These are phyloP conservation scores for Imleria badia DNA, from an alignment of 768 basidiomycete genomes.

Conservation along the genomic window DNA sequence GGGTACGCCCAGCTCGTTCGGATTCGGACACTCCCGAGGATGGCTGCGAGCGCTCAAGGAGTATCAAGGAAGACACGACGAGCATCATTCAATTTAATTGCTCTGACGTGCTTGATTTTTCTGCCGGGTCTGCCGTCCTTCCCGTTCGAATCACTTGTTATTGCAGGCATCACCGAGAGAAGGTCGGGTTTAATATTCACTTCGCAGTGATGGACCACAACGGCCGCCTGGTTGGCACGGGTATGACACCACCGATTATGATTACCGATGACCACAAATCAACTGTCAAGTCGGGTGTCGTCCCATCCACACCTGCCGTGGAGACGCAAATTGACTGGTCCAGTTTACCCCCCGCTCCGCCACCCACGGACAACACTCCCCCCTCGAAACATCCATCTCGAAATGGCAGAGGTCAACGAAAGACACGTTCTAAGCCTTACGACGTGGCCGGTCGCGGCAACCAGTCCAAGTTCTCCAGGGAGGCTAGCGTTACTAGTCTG, in stretches of 20 bases:
- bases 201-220: slow-evolving; percentile 80
- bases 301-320: slow-evolving; percentile 35
- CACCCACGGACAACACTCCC: slow-evolving; percentile 35
- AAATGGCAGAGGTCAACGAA: slow-evolving; percentile 45
- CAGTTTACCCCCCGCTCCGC: slow-evolving; percentile 27
- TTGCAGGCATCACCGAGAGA: slow-evolving; percentile 97
- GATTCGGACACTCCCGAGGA: slow-evolving; percentile 72
- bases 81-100: slow-evolving; percentile 97
- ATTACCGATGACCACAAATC: slow-evolving; percentile 99
- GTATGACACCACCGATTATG: slow-evolving; percentile 88
- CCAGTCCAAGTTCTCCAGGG: slow-evolving; percentile 50
- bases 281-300: slow-evolving; percentile 32
- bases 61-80: slow-evolving; percentile 61
- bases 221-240: slow-evolving; percentile 79
- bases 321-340: slow-evolving; percentile 53
- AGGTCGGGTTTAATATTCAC: slow-evolving; percentile 89
- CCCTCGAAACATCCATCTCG: slow-evolving; percentile 47
- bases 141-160: slow-evolving; percentile 97
- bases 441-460: slow-evolving; percentile 39
- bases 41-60: slow-evolving; percentile 42
- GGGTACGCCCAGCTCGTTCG: slow-evolving; percentile 74
- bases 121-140: slow-evolving; percentile 80
- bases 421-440: slow-evolving; percentile 72
- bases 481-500: slow-evolving; percentile 53
- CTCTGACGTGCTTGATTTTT: slow-evolving; percentile 85